Conservation (phyloP, 768 basidiomycete genomes). For the Xerocomellus amylosporus region DNA sequence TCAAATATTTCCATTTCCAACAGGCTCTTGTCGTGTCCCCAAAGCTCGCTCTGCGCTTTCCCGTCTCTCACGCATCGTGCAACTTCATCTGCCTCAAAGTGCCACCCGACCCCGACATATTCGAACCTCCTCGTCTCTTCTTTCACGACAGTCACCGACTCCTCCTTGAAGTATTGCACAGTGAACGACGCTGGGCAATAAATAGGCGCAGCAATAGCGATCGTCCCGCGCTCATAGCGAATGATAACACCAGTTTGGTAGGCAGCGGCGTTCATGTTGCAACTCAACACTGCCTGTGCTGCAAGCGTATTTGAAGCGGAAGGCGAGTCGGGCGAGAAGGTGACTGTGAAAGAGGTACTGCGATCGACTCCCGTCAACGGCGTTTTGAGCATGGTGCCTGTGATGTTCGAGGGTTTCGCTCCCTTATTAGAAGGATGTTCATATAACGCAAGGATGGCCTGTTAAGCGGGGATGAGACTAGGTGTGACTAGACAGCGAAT, state of each 20-base stretch:
- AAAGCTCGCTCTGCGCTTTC: constrained; percentile 67
- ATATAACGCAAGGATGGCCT: constrained; percentile 78
- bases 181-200: constrained; percentile 65
- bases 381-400: constrained; percentile 74
- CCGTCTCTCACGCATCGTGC: constrained; percentile 73
- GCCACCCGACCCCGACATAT: constrained; percentile 70
- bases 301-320: constrained; percentile 39
- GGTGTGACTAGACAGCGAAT: not conserved
- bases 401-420: constrained; percentile 54
- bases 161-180: constrained; percentile 57
- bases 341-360: constrained; percentile 71
- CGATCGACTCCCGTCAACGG: constrained; percentile 75
- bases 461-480: constrained; percentile 13
- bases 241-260: constrained; percentile 56
- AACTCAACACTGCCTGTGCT: constrained; percentile 71
- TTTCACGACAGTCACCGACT: constrained; percentile 38
- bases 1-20: constrained; percentile 85
- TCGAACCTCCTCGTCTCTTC: constrained; percentile 61
- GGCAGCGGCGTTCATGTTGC: constrained; percentile 56
- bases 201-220: constrained; percentile 62
- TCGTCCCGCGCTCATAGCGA: constrained; percentile 71
- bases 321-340: constrained; percentile 52
- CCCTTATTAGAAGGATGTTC: constrained; percentile 74
- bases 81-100: constrained; percentile 88
- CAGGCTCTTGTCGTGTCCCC: constrained; percentile 78